Base-by-base conservation (phyloP, 2,329 filamentous ascomycete genomes). In the Ramularia collo-cygni region DNA sequence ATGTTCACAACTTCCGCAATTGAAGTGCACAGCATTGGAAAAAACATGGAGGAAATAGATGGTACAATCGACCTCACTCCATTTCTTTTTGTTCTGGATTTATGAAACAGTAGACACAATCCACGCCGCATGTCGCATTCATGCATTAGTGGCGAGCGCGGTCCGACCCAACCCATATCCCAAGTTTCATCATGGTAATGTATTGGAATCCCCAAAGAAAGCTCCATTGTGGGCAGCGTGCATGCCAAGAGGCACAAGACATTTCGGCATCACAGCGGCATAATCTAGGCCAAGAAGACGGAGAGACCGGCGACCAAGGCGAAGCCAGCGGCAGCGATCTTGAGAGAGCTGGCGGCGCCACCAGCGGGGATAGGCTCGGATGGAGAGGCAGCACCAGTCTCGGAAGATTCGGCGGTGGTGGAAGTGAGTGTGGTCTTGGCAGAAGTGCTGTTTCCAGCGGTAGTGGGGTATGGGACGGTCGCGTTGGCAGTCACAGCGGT, bases 401-500 rank as follows among this genome's bases (percentile, higher is more conserved):
- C 30, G 35, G 30, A 29, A 9, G 41, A 43, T 21, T 37, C 30
- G 35, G 30, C 29, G 8, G 41, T 41, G 15, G 42, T 43, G 35
- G 35, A 28, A 13, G 44, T 43, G 12, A 30, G 16, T 10, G 40
- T 30, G 18, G 41, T 39, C 16, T 29, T 36, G 26, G 42, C 45
- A 12, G 45, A 27, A 12, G 42, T 46, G 26, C 42, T 52, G 44
- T 37, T 42, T 35, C 42, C 44, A 35, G 30, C 38, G 15, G 38
- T 38, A 10, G 38, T 40, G 37, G 48, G 49, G 43, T 50, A 45
- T 33, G 49, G 49, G 35, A 42, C 36, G 28, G 38, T 38, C 16
- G 42, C 29, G 42, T 42, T 43, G 40, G 34, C 40, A 21, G 28
- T 37, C 18, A 37, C 31, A 8, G 40, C 30, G 40, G 38, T 24